phyloP scores from a whole-genome alignment of 139 green algal genomes.

The Volvox africanus region DNA sequence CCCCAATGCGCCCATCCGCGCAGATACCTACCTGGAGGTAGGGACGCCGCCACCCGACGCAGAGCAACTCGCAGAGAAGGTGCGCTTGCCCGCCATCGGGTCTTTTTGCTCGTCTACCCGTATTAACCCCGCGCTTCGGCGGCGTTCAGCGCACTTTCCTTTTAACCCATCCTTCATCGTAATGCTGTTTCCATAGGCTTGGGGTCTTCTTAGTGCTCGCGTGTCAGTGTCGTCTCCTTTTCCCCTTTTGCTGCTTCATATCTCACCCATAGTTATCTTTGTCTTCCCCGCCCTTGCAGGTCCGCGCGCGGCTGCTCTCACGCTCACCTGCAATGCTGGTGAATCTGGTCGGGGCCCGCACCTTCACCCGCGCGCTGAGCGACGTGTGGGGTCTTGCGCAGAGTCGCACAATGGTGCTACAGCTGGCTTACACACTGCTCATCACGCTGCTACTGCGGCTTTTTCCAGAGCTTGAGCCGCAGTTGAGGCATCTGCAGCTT shows the following conservation, averaged over 20 bases:
- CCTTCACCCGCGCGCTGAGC: background rate
- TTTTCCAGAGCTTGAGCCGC: slow-evolving; percentile 14
- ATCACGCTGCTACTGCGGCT: background rate
- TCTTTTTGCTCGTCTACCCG: no score
- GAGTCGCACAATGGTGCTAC: slow-evolving; percentile 29
- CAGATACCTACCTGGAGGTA: slow-evolving; percentile 16
- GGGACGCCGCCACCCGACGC: background rate
- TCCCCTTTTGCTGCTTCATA: background rate
- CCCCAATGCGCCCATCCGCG: background rate
- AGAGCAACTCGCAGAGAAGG: slow-evolving; percentile 28
- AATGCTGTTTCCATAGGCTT: background rate
- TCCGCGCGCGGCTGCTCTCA: background rate
- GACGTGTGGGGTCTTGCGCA: slow-evolving; percentile 34
- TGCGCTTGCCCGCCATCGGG: background rate
- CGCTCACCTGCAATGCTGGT: background rate
- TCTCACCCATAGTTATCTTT: background rate
- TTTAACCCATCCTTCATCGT: background rate
- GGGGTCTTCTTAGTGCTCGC: background rate
- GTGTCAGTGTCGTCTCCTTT: background rate
- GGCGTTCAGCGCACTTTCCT: no score
- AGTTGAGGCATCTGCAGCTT: slow-evolving; percentile 20
- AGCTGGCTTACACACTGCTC: slow-evolving; percentile 29
- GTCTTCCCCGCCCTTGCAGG: background rate
- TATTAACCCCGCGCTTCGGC: no score
- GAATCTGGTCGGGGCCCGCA: slow-evolving; percentile 5